phyloP scores from a whole-genome alignment of 768 basidiomycete genomes.

The Lactarius sp. region DNA sequence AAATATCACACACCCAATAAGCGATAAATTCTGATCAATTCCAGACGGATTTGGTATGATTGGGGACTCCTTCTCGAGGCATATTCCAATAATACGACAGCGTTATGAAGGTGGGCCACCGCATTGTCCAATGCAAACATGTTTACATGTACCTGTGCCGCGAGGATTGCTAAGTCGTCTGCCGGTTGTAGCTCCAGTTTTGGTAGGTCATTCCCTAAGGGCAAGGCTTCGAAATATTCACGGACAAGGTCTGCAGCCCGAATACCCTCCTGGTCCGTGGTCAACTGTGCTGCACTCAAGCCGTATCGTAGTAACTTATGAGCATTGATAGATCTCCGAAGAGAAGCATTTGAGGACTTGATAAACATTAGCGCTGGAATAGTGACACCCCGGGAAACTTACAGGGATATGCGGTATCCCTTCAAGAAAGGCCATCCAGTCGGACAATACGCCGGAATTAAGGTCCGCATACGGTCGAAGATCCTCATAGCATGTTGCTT shows the following conservation, averaged over 20 bases:
- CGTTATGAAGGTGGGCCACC: constrained; percentile 56
- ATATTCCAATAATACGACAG: constrained; percentile 64
- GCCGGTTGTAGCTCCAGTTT: constrained; percentile 80
- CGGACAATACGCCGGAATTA: constrained; percentile 41
- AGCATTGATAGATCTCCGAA: constrained; percentile 68
- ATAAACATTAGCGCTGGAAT: constrained; percentile 4
- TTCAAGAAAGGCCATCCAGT: constrained; percentile 54
- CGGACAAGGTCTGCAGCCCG: constrained; percentile 49
- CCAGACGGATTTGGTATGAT: constrained; percentile 71
- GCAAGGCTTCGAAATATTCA: constrained; percentile 63
- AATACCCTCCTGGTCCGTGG: constrained; percentile 49
- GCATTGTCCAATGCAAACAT: constrained; percentile 55
- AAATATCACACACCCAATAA: constrained; percentile 52
- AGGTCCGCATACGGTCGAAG: constrained; percentile 60
- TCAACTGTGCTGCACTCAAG: constrained; percentile 46
- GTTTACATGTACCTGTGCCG: constrained; percentile 61
- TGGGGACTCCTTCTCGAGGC: constrained; percentile 68
- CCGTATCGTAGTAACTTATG: constrained; percentile 68
- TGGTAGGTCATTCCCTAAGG: constrained; percentile 60
- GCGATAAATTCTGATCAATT: constrained; percentile 78
- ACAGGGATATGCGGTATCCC: constrained; percentile 47
- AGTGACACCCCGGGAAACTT: constrained; percentile 16
- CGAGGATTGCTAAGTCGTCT: constrained; percentile 78
- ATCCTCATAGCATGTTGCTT: constrained; percentile 86
- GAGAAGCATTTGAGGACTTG: constrained; percentile 47